Percentiles rank a stretch among this genome's conserved stretches.
These are phyloP conservation scores for Dipteronia dyeriana DNA, from an alignment of 345 rosid genomes.

Conservation along the genomic window DNA sequence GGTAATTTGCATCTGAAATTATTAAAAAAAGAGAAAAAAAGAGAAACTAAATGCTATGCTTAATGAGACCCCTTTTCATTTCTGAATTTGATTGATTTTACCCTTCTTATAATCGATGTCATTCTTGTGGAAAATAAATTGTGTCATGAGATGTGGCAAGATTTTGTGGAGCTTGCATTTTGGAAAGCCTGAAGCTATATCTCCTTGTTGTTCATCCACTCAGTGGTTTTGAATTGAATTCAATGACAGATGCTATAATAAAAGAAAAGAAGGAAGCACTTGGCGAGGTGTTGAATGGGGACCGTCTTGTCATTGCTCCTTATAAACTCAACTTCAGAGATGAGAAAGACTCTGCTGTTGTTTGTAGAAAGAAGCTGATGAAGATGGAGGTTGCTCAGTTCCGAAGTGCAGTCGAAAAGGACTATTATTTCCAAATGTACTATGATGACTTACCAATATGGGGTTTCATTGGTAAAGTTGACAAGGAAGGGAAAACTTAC, in stretches of 20 bases:
- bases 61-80: background rate
- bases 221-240: slow-evolving; percentile 2
- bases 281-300: slow-evolving; percentile 88
- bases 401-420: slow-evolving; percentile 65
- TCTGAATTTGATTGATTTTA: background rate
- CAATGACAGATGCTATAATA: slow-evolving; percentile 46
- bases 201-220: background rate
- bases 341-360: slow-evolving; percentile 64
- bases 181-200: background rate
- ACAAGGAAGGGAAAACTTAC: slow-evolving; percentile 65
- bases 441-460: slow-evolving; percentile 88
- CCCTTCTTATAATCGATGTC: background rate
- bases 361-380: slow-evolving; percentile 58
- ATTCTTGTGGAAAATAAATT: background rate
- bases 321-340: slow-evolving; percentile 71
- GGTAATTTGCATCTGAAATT: too few relatives aligned
- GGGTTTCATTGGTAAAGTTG: slow-evolving; percentile 88
- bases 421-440: slow-evolving; percentile 90
- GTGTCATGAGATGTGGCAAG: background rate
- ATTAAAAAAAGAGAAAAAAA: too few relatives aligned
- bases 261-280: slow-evolving; percentile 89
- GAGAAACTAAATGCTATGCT: background rate
- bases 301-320: slow-evolving; percentile 84
- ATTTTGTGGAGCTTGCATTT: background rate
- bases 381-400: slow-evolving; percentile 64